Conservation (phyloP, 176 grass and related monocot species). For the Oryza brachyantha region DNA sequence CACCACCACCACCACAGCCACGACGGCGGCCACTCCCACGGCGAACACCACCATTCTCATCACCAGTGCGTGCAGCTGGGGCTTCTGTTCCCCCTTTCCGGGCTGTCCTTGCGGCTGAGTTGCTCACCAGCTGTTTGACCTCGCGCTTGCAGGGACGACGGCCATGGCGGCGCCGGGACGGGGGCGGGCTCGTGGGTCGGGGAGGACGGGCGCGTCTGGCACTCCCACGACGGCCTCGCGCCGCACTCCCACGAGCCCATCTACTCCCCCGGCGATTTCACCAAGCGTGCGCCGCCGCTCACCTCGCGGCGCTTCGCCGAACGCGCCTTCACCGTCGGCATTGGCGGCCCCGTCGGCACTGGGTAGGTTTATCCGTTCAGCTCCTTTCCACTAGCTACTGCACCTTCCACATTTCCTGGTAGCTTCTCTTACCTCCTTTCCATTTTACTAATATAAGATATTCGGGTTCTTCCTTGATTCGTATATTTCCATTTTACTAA, state of each 20-base stretch:
- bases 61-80: constrained; percentile 31
- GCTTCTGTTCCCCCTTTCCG: neutral
- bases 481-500: too few relatives aligned
- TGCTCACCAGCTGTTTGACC: neutral
- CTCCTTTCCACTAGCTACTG: neutral
- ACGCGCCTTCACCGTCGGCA: constrained; percentile 94
- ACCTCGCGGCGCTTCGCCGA: constrained; percentile 62
- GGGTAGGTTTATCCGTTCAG: constrained; percentile 32
- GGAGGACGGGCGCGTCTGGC: constrained; percentile 75
- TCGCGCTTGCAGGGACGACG: constrained; percentile 31
- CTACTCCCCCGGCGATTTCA: constrained; percentile 88
- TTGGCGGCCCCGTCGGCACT: constrained; percentile 91
- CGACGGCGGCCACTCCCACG: constrained; percentile 17
- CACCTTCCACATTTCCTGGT: neutral
- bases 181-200: constrained; percentile 56
- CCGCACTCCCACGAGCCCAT: constrained; percentile 98
- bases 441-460: too few relatives aligned
- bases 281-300: constrained; percentile 76
- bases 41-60: constrained; percentile 31
- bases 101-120: neutral
- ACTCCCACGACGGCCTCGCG: constrained; percentile 91
- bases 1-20: too few relatives aligned
- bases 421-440: too few relatives aligned
- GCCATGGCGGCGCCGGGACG: neutral
- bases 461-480: too few relatives aligned